These are phyloP conservation scores for Hericium alpestre DNA, from an alignment of 768 basidiomycete genomes.

Conservation along the genomic window DNA sequence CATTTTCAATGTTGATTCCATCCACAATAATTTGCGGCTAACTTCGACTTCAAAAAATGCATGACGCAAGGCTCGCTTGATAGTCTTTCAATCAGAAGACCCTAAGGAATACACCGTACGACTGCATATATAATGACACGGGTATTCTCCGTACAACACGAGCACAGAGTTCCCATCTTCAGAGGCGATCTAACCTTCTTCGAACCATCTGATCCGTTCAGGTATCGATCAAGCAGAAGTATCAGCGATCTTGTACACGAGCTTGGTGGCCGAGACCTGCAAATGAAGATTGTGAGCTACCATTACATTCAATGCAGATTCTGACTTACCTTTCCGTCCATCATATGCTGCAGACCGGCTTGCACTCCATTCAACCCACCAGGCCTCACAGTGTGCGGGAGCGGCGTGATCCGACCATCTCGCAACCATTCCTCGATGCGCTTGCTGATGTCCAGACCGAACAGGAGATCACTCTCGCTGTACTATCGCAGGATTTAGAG, in stretches of 20 bases:
- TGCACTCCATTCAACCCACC: not conserved
- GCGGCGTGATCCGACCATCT: not conserved
- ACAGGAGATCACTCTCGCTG: not conserved
- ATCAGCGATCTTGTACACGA: not conserved
- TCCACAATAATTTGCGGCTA: too few species aligned
- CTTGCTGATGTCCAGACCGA: not conserved
- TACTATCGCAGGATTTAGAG: not conserved
- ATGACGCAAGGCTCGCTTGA: too few species aligned
- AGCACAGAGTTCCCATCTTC: too few species aligned
- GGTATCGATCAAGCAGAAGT: not conserved
- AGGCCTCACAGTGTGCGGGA: not conserved
- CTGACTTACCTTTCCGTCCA: not conserved
- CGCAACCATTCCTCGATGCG: not conserved
- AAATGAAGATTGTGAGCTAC: not conserved
- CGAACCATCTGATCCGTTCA: too few species aligned
- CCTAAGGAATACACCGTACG: too few species aligned
- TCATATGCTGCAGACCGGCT: not conserved
- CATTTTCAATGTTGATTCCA: too few species aligned
- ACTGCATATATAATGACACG: too few species aligned
- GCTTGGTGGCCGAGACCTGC: not conserved
- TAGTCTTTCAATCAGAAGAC: too few species aligned
- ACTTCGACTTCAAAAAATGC: too few species aligned
- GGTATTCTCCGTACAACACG: too few species aligned
- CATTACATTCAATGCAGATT: not conserved
- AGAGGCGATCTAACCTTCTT: too few species aligned